Conservation (phyloP, 345 rosid species). For the Hibiscus syriacus region DNA sequence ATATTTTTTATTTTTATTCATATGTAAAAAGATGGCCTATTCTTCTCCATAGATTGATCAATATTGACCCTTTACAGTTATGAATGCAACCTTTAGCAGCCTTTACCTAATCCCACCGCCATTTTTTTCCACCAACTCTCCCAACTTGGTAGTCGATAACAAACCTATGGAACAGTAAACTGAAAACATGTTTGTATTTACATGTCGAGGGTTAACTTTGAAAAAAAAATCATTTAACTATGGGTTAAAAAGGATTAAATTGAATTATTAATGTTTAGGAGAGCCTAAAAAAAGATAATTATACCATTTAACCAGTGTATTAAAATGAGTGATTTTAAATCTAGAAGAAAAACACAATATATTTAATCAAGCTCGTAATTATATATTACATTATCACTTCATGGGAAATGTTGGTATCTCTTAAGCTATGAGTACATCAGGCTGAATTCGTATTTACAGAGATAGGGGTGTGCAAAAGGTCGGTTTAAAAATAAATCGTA, state of each 20-base stretch:
- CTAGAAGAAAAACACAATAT: not conserved
- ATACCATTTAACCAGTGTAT: not conserved
- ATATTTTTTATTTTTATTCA: too few species aligned
- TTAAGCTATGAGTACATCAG: not conserved
- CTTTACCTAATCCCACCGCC: not conserved
- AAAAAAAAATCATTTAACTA: too few species aligned
- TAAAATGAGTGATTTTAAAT: not conserved
- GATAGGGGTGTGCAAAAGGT: too few species aligned
- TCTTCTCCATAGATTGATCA: not conserved
- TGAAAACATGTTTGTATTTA: too few species aligned
- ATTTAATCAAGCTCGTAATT: not conserved
- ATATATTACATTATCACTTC: not conserved
- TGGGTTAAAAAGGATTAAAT: too few species aligned
- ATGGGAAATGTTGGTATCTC: not conserved
- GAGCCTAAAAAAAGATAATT: too few species aligned
- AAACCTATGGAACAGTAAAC: not conserved
- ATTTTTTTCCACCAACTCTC: not conserved
- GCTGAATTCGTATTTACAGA: not conserved
- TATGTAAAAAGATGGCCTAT: too few species aligned
- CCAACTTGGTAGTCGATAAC: not conserved
- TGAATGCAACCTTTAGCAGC: slow-evolving; percentile 3
- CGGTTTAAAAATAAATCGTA: not conserved
- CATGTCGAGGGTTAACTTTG: too few species aligned
- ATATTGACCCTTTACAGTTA: not conserved
- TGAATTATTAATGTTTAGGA: too few species aligned